Conservation (phyloP, 495 filamentous ascomycete species). For the Tuber brumale region DNA sequence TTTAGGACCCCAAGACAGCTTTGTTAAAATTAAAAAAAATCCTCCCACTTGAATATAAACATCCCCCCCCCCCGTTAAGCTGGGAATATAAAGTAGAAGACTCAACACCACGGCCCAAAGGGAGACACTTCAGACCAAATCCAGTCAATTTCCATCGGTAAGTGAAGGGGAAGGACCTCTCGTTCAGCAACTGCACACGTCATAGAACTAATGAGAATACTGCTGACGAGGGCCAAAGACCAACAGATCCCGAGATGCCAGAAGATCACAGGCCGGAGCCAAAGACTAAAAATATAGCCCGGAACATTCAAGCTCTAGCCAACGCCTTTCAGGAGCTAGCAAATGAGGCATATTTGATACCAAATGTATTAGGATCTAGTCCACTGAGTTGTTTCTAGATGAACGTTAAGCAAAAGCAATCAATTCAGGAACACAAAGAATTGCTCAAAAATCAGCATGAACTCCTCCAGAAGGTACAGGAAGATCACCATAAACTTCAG, state of each 20-base stretch:
- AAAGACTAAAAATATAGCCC: neutral
- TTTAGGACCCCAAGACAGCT: neutral
- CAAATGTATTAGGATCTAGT: neutral
- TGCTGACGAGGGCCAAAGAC: neutral
- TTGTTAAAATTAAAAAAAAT: neutral
- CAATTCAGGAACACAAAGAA: neutral
- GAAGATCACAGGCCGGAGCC: neutral
- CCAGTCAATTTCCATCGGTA: neutral
- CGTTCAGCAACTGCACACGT: neutral
- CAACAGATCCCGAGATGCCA: neutral
- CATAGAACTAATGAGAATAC: neutral
- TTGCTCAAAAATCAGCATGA: neutral
- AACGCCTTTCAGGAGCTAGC: neutral
- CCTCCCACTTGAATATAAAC: neutral
- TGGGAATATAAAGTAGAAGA: neutral
- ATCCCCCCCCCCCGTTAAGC: neutral
- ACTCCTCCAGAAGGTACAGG: neutral
- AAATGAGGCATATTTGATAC: neutral
- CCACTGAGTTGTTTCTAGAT: neutral
- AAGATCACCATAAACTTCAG: neutral
- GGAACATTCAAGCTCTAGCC: neutral
- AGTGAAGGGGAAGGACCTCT: neutral
- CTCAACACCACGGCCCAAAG: neutral
- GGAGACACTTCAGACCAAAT: neutral
- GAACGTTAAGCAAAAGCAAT: neutral